Evolutionary conservation across 805 yeast species (phyloP), one percentile per base, ranked within the genome.

Genomic region (Metschnikowia amazonensis): DNA sequence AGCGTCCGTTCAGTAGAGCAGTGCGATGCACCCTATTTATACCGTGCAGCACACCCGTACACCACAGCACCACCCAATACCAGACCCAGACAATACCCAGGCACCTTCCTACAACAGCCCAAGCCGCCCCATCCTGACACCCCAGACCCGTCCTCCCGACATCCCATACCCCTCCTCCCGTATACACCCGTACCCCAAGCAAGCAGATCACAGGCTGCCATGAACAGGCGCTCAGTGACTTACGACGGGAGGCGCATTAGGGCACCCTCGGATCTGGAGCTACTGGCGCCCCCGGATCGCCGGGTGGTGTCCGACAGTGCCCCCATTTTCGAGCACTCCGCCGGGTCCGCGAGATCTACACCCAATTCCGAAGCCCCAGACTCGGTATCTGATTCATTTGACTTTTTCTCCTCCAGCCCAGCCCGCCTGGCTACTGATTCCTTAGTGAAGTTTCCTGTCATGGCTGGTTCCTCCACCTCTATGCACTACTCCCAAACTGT

Each of bases 231-330:
- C 43, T 55, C 62, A 6, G 60, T 51, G 31, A 56, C 59, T 47
- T 59, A 59, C 46, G 64, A 61, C 28, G 52, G 47, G 39, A 55
- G 48, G 21, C 50, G 63, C 21, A 55, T 57, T 44, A 33, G 52
- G 27, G 45, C 42, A 30, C 52, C 50, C 29, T 38, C 43, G 21
- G 42, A 58, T 36, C 44, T 51, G 5, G 40, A 54, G 32, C 24
- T 16, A 10, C 7, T 9, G 4, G 5, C 17, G 13, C 33, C 17
- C 16, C 18, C 25, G 1, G 33, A 37, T 16, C 41, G 41, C 27
- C 14, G 41, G 5, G 41, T 18, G 10, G 32, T 28, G 9, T 37
- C 41, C 5, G 41, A 37, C 13, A 14, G 13, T 10, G 24, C 33
- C 33, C 41, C 21, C 33, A 29, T 31, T 27, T 20, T 10, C 16